Conservation (phyloP, 345 rosid genomes). For the Balakata baccata region DNA sequence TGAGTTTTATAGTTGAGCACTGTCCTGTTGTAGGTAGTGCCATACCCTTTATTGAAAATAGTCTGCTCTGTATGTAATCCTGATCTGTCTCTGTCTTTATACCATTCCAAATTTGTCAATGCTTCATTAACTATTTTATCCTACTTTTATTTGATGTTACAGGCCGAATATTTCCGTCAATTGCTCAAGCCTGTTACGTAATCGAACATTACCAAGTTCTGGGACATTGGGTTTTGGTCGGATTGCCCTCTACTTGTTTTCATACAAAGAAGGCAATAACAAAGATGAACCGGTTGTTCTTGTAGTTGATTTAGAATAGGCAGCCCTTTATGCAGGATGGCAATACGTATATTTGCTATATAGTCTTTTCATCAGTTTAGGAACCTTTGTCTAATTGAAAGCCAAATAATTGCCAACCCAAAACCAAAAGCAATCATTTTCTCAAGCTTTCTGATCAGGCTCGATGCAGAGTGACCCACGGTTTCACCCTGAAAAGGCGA, state of each 20-base stretch:
- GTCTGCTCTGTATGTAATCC: neutral
- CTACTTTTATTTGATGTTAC: conserved; percentile 28
- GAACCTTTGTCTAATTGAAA: conserved; percentile 25
- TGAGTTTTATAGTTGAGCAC: too few species aligned
- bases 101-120: neutral
- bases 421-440: conserved; percentile 25
- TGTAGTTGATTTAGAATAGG: conserved; percentile 31
- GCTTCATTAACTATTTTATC: conserved; percentile 2
- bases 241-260: conserved; percentile 38
- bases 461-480: conserved; percentile 54
- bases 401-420: conserved; percentile 27
- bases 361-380: conserved; percentile 29
- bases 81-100: neutral
- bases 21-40: neutral
- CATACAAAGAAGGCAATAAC: conserved; percentile 44
- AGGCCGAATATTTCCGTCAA: conserved; percentile 96
- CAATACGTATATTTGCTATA: conserved; percentile 33
- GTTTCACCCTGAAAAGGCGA: conserved; percentile 27
- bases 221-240: conserved; percentile 35
- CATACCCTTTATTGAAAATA: neutral
- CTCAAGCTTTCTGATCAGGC: conserved; percentile 15
- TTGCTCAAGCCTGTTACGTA: conserved; percentile 97
- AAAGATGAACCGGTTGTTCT: conserved; percentile 34
- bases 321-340: conserved; percentile 37
- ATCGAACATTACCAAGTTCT: conserved; percentile 36